Percentiles rank a stretch among this genome's conserved stretches.
Conservation (phyloP, 495 filamentous ascomycete species). For the Neurospora tetrasperma region DNA sequence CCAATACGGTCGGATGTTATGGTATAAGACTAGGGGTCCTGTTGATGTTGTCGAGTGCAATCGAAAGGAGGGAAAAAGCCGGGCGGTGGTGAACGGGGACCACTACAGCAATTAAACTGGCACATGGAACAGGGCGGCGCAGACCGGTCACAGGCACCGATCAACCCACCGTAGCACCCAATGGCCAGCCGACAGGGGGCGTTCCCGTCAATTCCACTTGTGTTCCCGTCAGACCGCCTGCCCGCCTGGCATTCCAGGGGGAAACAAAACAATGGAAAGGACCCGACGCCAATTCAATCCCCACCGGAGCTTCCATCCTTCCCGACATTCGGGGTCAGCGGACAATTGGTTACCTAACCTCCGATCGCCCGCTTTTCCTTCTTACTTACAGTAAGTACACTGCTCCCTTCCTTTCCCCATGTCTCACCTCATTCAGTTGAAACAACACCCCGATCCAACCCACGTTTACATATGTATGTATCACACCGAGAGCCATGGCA, state of each 20-base stretch:
- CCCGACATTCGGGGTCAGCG: not conserved
- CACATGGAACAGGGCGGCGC: no score
- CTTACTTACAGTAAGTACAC: no score
- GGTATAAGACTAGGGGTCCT: not conserved
- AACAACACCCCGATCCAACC: not conserved
- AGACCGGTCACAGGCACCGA: not conserved
- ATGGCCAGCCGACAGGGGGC: not conserved
- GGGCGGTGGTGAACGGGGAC: not conserved
- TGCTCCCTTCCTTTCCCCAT: not conserved
- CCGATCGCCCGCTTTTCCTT: not conserved
- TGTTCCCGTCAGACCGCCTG: not conserved
- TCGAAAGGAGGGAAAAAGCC: not conserved
- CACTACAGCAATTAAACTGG: no score
- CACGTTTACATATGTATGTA: not conserved
- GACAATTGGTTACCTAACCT: not conserved
- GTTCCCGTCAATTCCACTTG: not conserved
- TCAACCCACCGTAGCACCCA: not conserved
- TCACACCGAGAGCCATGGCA: not conserved
- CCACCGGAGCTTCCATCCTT: not conserved
- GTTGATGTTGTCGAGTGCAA: not conserved
- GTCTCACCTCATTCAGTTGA: not conserved
- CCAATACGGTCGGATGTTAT: not conserved
- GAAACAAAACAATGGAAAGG: not conserved
- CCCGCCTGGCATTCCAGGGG: not conserved
- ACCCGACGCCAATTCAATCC: not conserved